Evolutionary conservation across 345 rosid species (phyloP), one percentile per base, ranked within the genome.

Genomic region (Psidium friedrichsthalianum): DNA sequence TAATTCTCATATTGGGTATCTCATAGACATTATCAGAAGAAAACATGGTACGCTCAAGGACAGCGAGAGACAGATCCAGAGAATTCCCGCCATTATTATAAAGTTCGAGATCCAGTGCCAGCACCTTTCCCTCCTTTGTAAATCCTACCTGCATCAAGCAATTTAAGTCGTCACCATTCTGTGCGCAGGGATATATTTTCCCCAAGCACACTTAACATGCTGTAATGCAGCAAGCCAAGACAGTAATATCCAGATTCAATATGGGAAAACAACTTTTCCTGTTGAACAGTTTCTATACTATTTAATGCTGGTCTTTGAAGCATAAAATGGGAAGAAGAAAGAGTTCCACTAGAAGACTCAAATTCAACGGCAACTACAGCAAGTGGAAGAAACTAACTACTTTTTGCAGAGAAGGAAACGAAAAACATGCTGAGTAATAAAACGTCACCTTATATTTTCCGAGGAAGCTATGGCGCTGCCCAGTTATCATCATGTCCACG

Each of bases 31-130:
- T 96, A 86, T 96, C 98, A 2, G 98, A 93, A 88, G 93, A 93
- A 87, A 96, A 92, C 97, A 96, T 96, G 74, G 98, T 97, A 55
- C 94, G 94, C 83, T 93, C 96, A 56, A 96, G 96, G 85, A 96
- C 25, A 78, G 99, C 74, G 83, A 90, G 95, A 74, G 99, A 96
- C 82, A 95, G 92, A 86, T 96, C 98, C 58, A 93, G 91, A 54
- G 98, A 94, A 89, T 96, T 96, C 86, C 99, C 99, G 87, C 93
- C 99, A 86, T 93, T 94, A 87, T 96, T 96, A 91, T 94, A 96
- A 85, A 96, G 90, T 85, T 94, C 92, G 78, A 95, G 95, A 91
- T 94, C 98, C 90, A 94, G 88, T 0, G 98, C 98, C 88, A 95
- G 91, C 85, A 96, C 88, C 87, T 92, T 94, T 82, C 99, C 99